Base-by-base conservation (phyloP, 441 rosid genomes). In the Gossypium laxum region DNA sequence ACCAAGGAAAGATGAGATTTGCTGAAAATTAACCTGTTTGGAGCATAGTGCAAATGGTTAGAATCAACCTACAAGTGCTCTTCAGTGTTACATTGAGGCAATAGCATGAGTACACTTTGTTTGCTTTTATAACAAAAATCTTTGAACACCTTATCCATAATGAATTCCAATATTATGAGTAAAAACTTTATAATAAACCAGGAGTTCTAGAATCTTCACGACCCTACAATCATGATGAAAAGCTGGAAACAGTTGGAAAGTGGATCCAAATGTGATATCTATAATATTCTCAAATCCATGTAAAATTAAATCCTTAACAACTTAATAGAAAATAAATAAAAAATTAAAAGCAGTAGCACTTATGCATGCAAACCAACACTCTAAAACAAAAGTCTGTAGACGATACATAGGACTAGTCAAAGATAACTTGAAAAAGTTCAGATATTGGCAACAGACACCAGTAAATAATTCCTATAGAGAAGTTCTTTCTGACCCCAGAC, bases 21-120 rank as follows among this genome's bases (percentile, higher is more conserved):
- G 99, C 81, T 95, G 99, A 82, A 95, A 95, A 77, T 95, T 95
- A 21, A 93, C 99, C 99, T 95, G 89, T 59, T 75, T 73, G 83
- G 63, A 77, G 73, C 67, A 77, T 54, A 26, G 51, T 38, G 72
- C 69, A 64, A 52, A 56, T 45, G 17, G 56, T 45, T 1, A 59
- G 47, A 50, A 64, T 26, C 17, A 28, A 50, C 26, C 34, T 4
- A 28, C 38, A 55, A 26, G 28, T 26, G 14, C 43, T 67, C 28
- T 28, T 30, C 26, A 3, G 1, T 7, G 38, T n/a, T 4, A 5
- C 41, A 24, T 24, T 26, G 56, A 47, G 24, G 28, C 56, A 47
- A 48, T 47, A 24, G 14, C 22, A 48, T 7, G 14, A 24, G 12
- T 8, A 48, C 1, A 7, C 14, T 1, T 15, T 10, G 69, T 47